Evolutionary conservation across 2,329 filamentous ascomycete genomes (phyloP).

Genomic region (Cladophialophora chaetospira): DNA sequence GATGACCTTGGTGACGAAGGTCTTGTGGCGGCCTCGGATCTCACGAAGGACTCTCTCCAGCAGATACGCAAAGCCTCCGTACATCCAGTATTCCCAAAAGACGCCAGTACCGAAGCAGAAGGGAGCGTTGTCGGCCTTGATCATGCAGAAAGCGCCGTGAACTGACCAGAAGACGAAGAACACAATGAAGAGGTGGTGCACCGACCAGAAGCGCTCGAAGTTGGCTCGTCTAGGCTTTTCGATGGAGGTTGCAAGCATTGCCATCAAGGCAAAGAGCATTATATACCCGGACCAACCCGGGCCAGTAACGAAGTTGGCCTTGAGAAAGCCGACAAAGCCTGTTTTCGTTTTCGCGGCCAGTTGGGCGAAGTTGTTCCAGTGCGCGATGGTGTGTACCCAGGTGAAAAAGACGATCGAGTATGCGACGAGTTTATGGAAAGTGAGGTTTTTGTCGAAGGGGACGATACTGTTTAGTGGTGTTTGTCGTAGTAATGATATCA

Average conservation of each 20-base stretch:
- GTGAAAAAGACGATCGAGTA: constrained; percentile 90
- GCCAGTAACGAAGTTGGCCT: constrained; percentile 75
- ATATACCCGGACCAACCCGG: constrained; percentile 86
- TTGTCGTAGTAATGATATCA: constrained; percentile 77
- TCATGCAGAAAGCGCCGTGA: constrained; percentile 89
- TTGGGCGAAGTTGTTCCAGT: constrained; percentile 84
- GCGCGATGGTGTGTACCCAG: constrained; percentile 81
- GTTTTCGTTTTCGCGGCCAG: constrained; percentile 73
- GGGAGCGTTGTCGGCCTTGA: constrained; percentile 77
- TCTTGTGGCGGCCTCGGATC: constrained; percentile 77
- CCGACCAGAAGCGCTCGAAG: constrained; percentile 90
- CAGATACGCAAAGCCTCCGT: constrained; percentile 77
- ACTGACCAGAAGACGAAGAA: constrained; percentile 93
- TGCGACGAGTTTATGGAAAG: constrained; percentile 80
- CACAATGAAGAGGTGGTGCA: constrained; percentile 81
- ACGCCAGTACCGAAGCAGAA: constrained; percentile 77
- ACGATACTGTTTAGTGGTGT: constrained; percentile 84
- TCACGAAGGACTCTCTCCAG: constrained; percentile 78
- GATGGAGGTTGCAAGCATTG: constrained; percentile 74
- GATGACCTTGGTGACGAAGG: constrained; percentile 84
- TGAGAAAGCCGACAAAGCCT: constrained; percentile 74
- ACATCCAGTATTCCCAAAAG: constrained; percentile 91
- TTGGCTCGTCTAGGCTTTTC: constrained; percentile 78
- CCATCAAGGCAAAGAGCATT: constrained; percentile 76
- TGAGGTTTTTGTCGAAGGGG: constrained; percentile 61